A percentile compares a stretch with the other conserved stretches of the same genome.
Conservation (phyloP, 1,139 yeast genomes). For the Yamadazyma atmosphaerica region DNA sequence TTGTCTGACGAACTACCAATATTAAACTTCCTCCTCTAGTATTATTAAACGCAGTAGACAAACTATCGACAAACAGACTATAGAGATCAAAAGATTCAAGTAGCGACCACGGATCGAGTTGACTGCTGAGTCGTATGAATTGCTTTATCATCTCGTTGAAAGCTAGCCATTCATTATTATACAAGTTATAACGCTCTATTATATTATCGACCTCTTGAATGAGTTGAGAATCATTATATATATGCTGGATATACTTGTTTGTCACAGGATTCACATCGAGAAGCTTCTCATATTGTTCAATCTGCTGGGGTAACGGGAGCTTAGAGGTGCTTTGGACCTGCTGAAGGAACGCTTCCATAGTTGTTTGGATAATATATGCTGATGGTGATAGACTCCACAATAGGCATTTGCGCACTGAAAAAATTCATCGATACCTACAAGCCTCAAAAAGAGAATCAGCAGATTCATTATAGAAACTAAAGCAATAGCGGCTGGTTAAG, state of each 20-base stretch:
- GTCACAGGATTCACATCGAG: constrained; percentile 8
- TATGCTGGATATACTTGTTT: constrained; percentile 4
- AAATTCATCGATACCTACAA: neutral
- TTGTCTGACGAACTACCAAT: constrained; percentile 40
- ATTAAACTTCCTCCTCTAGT: constrained; percentile 51
- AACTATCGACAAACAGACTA: constrained; percentile 50
- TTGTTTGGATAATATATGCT: neutral
- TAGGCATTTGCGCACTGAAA: neutral
- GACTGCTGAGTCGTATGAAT: constrained; percentile 53
- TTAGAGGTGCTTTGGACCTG: neutral
- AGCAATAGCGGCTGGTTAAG: no score
- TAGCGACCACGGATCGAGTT: constrained; percentile 60
- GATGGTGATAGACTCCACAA: neutral
- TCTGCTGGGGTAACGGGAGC: constrained; percentile 7
- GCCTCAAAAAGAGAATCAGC: neutral
- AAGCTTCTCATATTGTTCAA: constrained; percentile 4
- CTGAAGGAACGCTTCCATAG: constrained; percentile 1
- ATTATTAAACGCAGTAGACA: constrained; percentile 61
- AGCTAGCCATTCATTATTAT: constrained; percentile 43
- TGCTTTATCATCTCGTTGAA: constrained; percentile 51
- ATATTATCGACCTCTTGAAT: neutral
- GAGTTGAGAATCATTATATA: constrained; percentile 5
- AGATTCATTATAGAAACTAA: no score
- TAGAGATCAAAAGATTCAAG: constrained; percentile 60
- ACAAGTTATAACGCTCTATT: constrained; percentile 10